phyloP scores from a whole-genome alignment of 192 early-diverging fungal species.

The Coemansia sp. region DNA sequence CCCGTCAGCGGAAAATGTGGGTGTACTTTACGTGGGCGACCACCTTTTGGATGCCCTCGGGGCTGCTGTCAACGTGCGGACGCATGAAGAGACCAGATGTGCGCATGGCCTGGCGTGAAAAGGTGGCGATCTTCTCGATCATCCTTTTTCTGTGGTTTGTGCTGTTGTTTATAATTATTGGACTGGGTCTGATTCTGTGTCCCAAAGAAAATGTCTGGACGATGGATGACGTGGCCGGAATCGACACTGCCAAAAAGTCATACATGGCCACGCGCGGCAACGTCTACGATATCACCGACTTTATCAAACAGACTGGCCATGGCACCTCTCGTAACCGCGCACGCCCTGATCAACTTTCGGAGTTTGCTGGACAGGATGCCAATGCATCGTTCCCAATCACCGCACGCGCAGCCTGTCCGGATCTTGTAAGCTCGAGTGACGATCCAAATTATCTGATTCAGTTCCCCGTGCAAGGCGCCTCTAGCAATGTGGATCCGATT shows the following conservation, averaged over 20 bases:
- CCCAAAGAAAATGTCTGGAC: constrained; percentile 70
- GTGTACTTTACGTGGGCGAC: constrained; percentile 30
- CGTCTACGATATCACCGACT: constrained; percentile 70
- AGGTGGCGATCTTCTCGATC: constrained; percentile 80
- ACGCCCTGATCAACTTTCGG: constrained; percentile 22
- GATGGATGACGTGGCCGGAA: constrained; percentile 60
- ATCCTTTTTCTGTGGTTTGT: constrained; percentile 78
- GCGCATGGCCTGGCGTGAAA: constrained; percentile 96
- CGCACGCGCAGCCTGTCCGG: constrained; percentile 56
- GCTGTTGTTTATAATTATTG: constrained; percentile 87
- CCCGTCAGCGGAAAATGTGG: constrained; percentile 27
- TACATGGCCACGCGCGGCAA: constrained; percentile 69
- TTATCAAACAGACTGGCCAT: constrained; percentile 45
- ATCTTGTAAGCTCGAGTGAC: constrained; percentile 20
- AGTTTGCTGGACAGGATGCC: constrained; percentile 44
- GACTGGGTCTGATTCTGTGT: constrained; percentile 70
- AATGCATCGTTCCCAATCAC: constrained; percentile 65
- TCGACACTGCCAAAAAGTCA: constrained; percentile 51
- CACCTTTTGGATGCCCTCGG: constrained; percentile 42
- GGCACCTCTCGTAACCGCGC: constrained; percentile 25
- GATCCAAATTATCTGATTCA: constrained; percentile 29
- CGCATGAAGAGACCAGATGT: constrained; percentile 90
- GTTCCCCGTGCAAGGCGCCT: constrained; percentile 17
- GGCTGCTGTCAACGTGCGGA: constrained; percentile 23
- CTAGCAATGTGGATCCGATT: constrained; percentile 9